Evolutionary conservation across 2,329 filamentous ascomycete species (phyloP).

Genomic region (Bipolaris sorokiniana): DNA sequence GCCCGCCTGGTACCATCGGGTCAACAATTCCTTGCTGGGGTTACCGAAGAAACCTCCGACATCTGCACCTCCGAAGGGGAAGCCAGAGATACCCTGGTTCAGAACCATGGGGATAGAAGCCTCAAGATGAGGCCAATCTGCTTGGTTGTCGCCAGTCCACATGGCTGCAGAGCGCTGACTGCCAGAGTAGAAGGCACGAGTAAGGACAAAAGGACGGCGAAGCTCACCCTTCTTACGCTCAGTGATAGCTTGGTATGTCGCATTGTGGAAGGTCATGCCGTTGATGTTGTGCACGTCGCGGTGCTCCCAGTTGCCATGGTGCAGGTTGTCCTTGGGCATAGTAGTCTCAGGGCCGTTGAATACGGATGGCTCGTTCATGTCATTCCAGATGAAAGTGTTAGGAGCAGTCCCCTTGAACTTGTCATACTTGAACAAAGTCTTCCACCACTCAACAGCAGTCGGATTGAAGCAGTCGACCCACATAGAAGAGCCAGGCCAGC

Average conservation of each 20-base stretch:
- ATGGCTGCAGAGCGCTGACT: constrained; percentile 90
- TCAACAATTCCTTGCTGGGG: constrained; percentile 87
- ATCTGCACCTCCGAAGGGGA: constrained; percentile 92
- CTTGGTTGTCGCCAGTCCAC: constrained; percentile 99
- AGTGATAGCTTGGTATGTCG: constrained; percentile 83
- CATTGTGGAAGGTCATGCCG: constrained; percentile 93
- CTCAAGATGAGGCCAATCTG: constrained; percentile 88
- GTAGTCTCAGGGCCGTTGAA: constrained; percentile 98
- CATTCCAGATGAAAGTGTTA: constrained; percentile 97
- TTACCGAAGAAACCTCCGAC: constrained; percentile 99
- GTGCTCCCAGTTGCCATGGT: constrained; percentile 92
- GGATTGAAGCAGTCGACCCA: constrained; percentile 98
- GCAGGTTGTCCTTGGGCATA: constrained; percentile 98
- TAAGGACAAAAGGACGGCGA: constrained; percentile 88
- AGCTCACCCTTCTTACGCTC: constrained; percentile 85
- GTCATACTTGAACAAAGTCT: constrained; percentile 82
- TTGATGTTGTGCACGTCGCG: constrained; percentile 96
- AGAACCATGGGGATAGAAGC: constrained; percentile 91
- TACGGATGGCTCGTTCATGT: constrained; percentile 99
- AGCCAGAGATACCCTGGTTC: constrained; percentile 89
- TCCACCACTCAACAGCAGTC: constrained; percentile 92
- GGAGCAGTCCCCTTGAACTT: constrained; percentile 82
- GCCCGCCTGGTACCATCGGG: constrained; percentile 95
- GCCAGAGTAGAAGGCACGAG: constrained; percentile 88
- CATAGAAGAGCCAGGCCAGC: constrained; percentile 96